Conservation (phyloP, 2,329 filamentous ascomycete species). For the Phialophora macrospora region DNA sequence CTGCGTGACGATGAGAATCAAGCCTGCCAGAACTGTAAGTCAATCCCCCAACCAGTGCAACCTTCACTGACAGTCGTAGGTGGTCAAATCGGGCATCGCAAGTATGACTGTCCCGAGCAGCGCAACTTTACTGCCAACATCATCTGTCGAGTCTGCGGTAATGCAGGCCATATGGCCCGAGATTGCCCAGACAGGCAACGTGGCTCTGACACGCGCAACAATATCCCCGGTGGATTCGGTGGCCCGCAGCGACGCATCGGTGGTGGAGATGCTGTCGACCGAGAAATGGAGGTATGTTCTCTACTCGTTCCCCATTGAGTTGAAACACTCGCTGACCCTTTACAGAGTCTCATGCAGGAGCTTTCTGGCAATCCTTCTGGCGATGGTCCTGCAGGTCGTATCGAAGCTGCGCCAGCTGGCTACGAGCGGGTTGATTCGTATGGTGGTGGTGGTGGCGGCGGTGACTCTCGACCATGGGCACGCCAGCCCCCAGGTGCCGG, state of each 20-base stretch:
- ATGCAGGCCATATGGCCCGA: constrained; percentile 96
- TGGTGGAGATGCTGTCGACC: constrained; percentile 81
- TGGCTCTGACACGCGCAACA: constrained; percentile 90
- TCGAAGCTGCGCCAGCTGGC: constrained; percentile 78
- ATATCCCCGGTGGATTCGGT: constrained; percentile 56
- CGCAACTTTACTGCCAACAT: constrained; percentile 99
- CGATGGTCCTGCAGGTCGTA: constrained; percentile 71
- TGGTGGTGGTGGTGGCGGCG: constrained; percentile 19
- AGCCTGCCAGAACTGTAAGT: constrained; percentile 90
- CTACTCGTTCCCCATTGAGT: constrained; percentile 2
- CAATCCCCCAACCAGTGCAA: background rate
- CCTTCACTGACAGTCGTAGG: constrained; percentile 46
- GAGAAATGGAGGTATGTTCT: constrained; percentile 84
- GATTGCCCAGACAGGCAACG: constrained; percentile 95
- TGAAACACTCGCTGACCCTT: constrained; percentile 37
- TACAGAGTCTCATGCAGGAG: constrained; percentile 94
- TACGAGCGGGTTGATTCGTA: constrained; percentile 45
- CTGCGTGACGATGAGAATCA: constrained; percentile 99
- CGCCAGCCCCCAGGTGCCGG: constrained; percentile 30
- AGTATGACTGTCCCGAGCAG: constrained; percentile 97
- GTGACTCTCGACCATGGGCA: constrained; percentile 62
- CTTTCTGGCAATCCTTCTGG: constrained; percentile 72
- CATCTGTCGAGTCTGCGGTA: constrained; percentile 97
- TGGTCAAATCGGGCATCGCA: constrained; percentile 97
- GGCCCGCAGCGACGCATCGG: constrained; percentile 70